Base-by-base conservation (phyloP, 208 protist genomes). In the Wallacemonas collosoma region DNA sequence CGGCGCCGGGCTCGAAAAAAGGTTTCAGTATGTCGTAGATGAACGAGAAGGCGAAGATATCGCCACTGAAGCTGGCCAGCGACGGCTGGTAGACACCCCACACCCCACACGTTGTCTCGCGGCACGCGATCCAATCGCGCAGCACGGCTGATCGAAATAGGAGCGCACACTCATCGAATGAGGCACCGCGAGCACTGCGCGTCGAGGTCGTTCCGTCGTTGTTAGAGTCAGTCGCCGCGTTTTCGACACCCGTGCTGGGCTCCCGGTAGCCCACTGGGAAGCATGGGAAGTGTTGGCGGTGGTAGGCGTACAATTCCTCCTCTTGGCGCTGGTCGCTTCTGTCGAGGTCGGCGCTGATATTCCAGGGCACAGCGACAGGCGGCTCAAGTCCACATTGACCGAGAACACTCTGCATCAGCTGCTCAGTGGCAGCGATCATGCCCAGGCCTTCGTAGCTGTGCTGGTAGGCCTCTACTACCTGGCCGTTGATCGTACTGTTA, bases 401-500 rank as follows among this genome's bases (percentile, higher is more conserved):
- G 44, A 76, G 76, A 1, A 89, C 68, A 11, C 76, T 45, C 38
- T 63, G 47, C 14, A 90, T 67, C 8, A 94, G 44, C 71, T 62
- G 73, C 39, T 74, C 69, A 55, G 80, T 79, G 12, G 87, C 91
- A 1, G 78, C 81, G 56, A 90, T 82, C 47, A 96, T 75, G 26
- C 91, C 91, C 64, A 85, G 86, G 43, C 89, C 91, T 39, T 93
- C 82, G 72, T 96, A 93, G 73, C 86, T 90, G 78, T 94, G 89
- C 79, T 94, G 86, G 61, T 94, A 96, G 8, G 89, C 73, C 17
- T 62, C 39, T 67, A 89, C 71, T 0, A n/a, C 45, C 2, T 79
- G 73, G 35, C 75, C 74, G 43, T 77, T 75, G 36, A 86, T 17
- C 17, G 35, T 47, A 0, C 75, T 57, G 6, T 58, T 67, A 69